These are phyloP conservation scores for Cadophora luteo-olivacea DNA, from an alignment of 2,329 filamentous ascomycete species.

Conservation along the genomic window DNA sequence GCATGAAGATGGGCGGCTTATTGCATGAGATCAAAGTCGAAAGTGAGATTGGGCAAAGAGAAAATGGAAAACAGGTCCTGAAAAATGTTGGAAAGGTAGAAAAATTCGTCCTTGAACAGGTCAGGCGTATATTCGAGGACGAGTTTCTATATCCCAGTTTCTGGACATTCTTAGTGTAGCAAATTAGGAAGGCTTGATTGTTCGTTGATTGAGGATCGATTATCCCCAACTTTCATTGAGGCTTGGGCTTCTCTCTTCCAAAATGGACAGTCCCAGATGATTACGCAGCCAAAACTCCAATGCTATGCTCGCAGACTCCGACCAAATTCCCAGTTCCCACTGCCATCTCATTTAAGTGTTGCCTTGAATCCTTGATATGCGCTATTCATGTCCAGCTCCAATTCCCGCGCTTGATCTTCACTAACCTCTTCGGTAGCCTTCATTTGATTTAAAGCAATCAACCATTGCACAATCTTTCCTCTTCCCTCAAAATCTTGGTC, in stretches of 20 bases:
- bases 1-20: slow-evolving; percentile 70
- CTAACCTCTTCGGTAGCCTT: slow-evolving; percentile 89
- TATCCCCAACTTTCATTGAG: neutral
- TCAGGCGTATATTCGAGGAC: slow-evolving; percentile 96
- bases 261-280: neutral
- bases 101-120: slow-evolving; percentile 95
- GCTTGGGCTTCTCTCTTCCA: neutral
- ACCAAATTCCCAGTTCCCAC: neutral
- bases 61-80: slow-evolving; percentile 89
- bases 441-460: slow-evolving; percentile 98
- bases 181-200: neutral
- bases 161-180: slow-evolving; percentile 90
- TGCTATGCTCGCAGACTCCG: slow-evolving; percentile 31
- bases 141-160: slow-evolving; percentile 99
- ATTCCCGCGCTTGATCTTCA: slow-evolving; percentile 85
- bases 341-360: slow-evolving; percentile 41
- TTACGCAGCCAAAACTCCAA: slow-evolving; percentile 27
- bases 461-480: slow-evolving; percentile 97
- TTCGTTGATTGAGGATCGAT: neutral
- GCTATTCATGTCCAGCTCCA: slow-evolving; percentile 92
- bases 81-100: slow-evolving; percentile 99
- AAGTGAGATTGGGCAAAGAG: slow-evolving; percentile 94
- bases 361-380: slow-evolving; percentile 92
- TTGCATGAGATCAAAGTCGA: slow-evolving; percentile 94
- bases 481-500: slow-evolving; percentile 94